phyloP scores from a whole-genome alignment of 257 asterid genomes.

The Nicotiana noctiflora region DNA sequence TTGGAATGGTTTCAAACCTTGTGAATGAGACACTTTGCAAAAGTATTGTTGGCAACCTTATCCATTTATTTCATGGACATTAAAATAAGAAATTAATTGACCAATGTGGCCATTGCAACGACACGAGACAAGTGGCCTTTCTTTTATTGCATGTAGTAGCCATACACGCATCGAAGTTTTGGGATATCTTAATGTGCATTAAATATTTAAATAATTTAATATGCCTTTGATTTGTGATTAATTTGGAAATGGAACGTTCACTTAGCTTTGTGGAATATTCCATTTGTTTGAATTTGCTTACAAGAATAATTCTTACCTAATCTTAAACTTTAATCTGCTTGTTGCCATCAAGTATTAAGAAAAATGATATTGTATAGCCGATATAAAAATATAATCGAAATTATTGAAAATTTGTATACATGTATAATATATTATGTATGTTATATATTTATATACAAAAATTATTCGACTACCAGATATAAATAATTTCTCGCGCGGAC shows the following conservation, averaged over 20 bases:
- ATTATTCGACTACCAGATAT: too few species aligned
- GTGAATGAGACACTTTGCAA: background rate
- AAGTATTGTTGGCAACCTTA: background rate
- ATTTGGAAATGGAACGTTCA: background rate
- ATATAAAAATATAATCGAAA: too few species aligned
- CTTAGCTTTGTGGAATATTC: background rate
- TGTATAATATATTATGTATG: too few species aligned
- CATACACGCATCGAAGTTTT: background rate
- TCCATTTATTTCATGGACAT: background rate
- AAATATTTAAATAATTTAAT: background rate
- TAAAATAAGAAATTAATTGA: background rate
- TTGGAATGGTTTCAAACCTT: background rate
- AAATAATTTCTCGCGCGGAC: too few species aligned
- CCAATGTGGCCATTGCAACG: background rate
- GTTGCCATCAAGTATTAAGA: background rate
- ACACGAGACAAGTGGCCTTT: background rate
- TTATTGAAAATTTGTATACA: too few species aligned
- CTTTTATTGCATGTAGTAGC: background rate
- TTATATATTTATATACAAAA: too few species aligned
- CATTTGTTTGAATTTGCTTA: background rate
- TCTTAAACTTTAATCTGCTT: background rate
- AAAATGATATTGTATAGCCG: too few species aligned
- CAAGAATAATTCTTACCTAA: background rate
- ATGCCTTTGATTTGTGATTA: background rate
- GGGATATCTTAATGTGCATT: too few species aligned